Base-by-base conservation (phyloP, 2,329 filamentous ascomycete genomes). In the Penicillium sp. region DNA sequence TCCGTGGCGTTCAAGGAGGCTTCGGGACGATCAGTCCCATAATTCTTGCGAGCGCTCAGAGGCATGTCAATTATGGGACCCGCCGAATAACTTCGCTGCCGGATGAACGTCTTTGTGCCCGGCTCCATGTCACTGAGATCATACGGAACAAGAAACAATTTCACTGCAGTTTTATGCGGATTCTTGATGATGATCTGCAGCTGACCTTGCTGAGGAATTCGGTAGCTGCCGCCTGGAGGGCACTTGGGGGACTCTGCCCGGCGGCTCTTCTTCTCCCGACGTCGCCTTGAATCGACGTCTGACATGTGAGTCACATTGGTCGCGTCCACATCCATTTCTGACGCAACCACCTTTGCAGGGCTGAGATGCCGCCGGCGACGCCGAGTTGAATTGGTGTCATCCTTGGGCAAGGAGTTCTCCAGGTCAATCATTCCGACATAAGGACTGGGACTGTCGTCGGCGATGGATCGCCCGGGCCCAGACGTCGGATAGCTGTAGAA, bases 141-240 rank as follows among this genome's bases (percentile, higher is more conserved):
- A 59, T 97, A 98, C 0, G 91, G 93, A 3, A 98, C 82, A 25
- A 97, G 77, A 59, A 97, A 97, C 0, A 98, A 76, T 67, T 98
- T 97, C 46, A 97, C 91, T 1, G 93, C 93, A 3, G 93, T 97
- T 66, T 97, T 97, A 72, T 97, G 95, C 12, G 90, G 91, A 61
- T 97, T 98, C 67, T 97, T 97, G 66, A 98, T 88, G 52, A 98
- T 85, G 54, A 98, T 95, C 61, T 98, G 93, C 11, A 98, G 76
- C 68, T 97, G 93, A 0, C 93, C 93, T 66, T 90, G 86, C 62
- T 93, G 85, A 0, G 93, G 93, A 45, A 98, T 95, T 38, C 93
- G 85, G 66, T 97, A 98, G 62, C 87, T 88, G 33, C 93, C 91
- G 6, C 90, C 89, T 0, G 88, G 86, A 0, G 90, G 88, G 12